These are phyloP conservation scores for Centaurea solstitialis DNA, from an alignment of 129 eudicot species.

Conservation along the genomic window DNA sequence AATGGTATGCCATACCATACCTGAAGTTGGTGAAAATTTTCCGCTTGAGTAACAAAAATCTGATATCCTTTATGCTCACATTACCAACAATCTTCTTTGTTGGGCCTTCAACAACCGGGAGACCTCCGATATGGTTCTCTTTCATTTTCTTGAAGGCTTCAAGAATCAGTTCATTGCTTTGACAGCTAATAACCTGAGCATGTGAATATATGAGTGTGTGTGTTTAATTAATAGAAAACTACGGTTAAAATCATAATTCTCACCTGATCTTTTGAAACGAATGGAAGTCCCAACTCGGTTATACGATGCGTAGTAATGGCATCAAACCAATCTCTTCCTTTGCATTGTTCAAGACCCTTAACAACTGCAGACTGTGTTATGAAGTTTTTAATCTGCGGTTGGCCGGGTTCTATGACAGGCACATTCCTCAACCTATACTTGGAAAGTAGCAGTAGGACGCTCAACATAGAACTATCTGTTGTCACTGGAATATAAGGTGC, in stretches of 20 bases:
- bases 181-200: constrained; percentile 60
- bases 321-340: constrained; percentile 96
- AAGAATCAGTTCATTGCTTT: constrained; percentile 60
- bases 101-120: constrained; percentile 84
- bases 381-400: constrained; percentile 61
- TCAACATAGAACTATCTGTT: constrained; percentile 81
- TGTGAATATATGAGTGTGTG: background rate
- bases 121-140: constrained; percentile 85
- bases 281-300: constrained; percentile 89
- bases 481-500: constrained; percentile 85
- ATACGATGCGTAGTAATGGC: constrained; percentile 64
- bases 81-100: constrained; percentile 73
- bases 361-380: constrained; percentile 94
- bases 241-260: background rate
- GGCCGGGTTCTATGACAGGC: constrained; percentile 80
- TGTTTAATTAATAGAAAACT: background rate
- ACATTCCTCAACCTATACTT: constrained; percentile 86
- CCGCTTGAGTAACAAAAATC: constrained; percentile 79
- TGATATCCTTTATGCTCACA: constrained; percentile 85
- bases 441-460: constrained; percentile 78
- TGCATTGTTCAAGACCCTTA: constrained; percentile 81
- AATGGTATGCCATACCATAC: constrained; percentile 30
- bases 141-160: constrained; percentile 97
- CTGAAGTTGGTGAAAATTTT: constrained; percentile 85
- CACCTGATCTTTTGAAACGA: constrained; percentile 68